Conservation (phyloP, 805 yeast species). For the Metschnikowia bowlesiae region DNA sequence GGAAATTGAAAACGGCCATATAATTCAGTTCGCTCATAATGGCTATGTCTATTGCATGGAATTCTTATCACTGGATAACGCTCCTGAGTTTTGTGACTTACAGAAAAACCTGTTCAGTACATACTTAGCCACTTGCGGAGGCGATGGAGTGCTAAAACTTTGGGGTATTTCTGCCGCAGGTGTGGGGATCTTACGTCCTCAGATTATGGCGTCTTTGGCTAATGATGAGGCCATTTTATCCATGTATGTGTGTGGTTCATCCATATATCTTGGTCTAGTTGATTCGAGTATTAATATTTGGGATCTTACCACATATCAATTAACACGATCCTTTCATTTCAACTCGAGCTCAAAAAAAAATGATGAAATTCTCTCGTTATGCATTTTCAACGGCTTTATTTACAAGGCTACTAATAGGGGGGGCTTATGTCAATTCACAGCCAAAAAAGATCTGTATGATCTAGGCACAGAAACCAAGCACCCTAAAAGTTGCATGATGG, state of each 20-base stretch:
- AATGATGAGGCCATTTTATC: slow-evolving; percentile 72
- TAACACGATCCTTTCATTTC: slow-evolving; percentile 43
- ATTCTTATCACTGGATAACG: slow-evolving; percentile 15
- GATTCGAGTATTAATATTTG: slow-evolving; percentile 75
- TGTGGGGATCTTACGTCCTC: slow-evolving; percentile 2
- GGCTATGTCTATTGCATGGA: slow-evolving; percentile 81
- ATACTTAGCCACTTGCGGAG: slow-evolving; percentile 58
- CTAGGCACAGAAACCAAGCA: slow-evolving; percentile 1
- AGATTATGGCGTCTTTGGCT: slow-evolving; percentile 32
- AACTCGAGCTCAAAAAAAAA: slow-evolving; percentile 2
- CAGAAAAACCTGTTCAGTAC: slow-evolving; percentile 10
- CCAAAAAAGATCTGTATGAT: slow-evolving; percentile 17
- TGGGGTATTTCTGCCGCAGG: slow-evolving; percentile 50
- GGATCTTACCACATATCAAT: slow-evolving; percentile 81
- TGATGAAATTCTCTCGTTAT: slow-evolving; percentile 52
- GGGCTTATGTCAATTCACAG: slow-evolving; percentile 28
- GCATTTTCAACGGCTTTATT: slow-evolving; percentile 51
- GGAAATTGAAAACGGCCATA: slow-evolving; percentile 65
- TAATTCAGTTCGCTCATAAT: slow-evolving; percentile 79
- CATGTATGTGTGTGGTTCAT: slow-evolving; percentile 58
- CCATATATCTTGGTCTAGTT: slow-evolving; percentile 77
- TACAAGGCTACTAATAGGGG: slow-evolving; percentile 57
- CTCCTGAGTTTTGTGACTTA: slow-evolving; percentile 19
- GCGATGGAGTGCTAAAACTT: slow-evolving; percentile 81
- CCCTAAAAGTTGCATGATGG: slow-evolving; percentile 3